Percentiles rank a stretch among this genome's conserved stretches.
phyloP scores from a whole-genome alignment of 768 basidiomycete genomes.

The Suillus variegatus region DNA sequence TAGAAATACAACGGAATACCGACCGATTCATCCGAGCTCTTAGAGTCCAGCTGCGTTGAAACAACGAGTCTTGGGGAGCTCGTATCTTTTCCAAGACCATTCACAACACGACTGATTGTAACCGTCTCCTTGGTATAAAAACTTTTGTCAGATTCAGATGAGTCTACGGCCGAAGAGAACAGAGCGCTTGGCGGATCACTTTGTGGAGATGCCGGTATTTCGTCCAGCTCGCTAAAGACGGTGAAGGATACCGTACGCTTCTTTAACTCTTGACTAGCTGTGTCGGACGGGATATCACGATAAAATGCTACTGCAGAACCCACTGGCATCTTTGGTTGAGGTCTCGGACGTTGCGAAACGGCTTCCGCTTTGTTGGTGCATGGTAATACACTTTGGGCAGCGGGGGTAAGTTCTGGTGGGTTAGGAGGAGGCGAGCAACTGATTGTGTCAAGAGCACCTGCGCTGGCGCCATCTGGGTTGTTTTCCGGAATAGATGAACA shows the following conservation, averaged over 20 bases:
- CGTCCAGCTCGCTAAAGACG: conserved; percentile 76
- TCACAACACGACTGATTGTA: conserved; percentile 13
- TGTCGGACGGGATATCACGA: conserved; percentile 60
- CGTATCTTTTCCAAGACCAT: conserved; percentile 14
- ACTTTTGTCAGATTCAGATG: conserved; percentile 12
- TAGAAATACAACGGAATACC: conserved; percentile 24
- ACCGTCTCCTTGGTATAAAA: conserved; percentile 12
- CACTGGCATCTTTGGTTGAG: conserved; percentile 71
- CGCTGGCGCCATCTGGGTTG: conserved; percentile 17
- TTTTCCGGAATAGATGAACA: conserved; percentile 17
- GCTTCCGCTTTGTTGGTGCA: conserved; percentile 19
- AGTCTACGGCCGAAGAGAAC: conserved; percentile 20
- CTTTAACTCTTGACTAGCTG: conserved; percentile 47
- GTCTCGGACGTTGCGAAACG: conserved; percentile 42
- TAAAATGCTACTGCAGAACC: conserved; percentile 76
- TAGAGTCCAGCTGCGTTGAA: conserved; percentile 44
- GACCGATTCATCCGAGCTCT: conserved; percentile 57
- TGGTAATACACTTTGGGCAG: conserved; percentile 35
- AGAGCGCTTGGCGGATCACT: conserved; percentile 25
- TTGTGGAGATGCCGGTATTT: conserved; percentile 11
- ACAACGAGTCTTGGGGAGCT: conserved; percentile 19
- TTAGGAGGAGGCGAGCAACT: conserved; percentile 73
- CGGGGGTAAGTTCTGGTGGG: conserved; percentile 24
- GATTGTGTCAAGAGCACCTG: conserved; percentile 46
- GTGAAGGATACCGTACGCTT: conserved; percentile 67